Percentiles rank a stretch among this genome's conserved stretches.
These are phyloP conservation scores for Lasiosphaeris hirsuta DNA, from an alignment of 495 filamentous ascomycete species.

Conservation along the genomic window DNA sequence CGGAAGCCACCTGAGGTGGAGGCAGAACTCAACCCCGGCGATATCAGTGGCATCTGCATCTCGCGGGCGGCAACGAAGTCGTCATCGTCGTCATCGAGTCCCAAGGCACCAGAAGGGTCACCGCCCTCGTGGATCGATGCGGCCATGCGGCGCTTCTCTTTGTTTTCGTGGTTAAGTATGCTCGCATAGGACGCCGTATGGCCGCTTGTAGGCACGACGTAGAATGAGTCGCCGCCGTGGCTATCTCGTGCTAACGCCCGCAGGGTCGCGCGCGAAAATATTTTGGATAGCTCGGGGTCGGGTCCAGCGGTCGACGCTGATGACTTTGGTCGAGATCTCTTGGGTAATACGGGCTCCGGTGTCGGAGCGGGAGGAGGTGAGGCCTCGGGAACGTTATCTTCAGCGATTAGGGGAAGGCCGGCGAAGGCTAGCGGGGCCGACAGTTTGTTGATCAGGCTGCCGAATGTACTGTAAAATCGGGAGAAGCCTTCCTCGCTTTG, in stretches of 20 bases:
- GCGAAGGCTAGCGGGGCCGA: conserved; percentile 90
- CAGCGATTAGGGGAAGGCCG: conserved; percentile 70
- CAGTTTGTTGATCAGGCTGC: conserved; percentile 72
- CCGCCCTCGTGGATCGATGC: conserved; percentile 33
- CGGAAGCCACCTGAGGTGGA: conserved; percentile 22
- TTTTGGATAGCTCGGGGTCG: conserved; percentile 70
- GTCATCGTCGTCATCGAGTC: conserved; percentile 54
- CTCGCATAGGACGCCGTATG: conserved; percentile 86
- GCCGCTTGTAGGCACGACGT: conserved; percentile 87
- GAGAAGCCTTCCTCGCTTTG: conserved; percentile 76
- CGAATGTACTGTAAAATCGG: conserved; percentile 85
- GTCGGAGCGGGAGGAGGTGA: conserved; percentile 19
- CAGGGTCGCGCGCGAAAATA: conserved; percentile 79
- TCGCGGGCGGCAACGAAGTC: conserved; percentile 89
- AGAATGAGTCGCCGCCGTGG: conserved; percentile 74
- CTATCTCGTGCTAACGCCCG: conserved; percentile 53
- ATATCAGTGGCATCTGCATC: conserved; percentile 38
- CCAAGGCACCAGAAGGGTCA: conserved; percentile 9
- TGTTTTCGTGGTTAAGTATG: conserved; percentile 71
- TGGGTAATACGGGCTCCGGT: conserved; percentile 29
- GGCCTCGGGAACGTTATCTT: conserved; percentile 40
- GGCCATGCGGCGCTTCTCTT: conserved; percentile 54
- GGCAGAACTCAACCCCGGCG: conserved; percentile 22
- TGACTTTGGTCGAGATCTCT: conserved; percentile 42
- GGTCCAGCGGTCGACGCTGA: conserved; percentile 24